phyloP scores from a whole-genome alignment of 805 yeast species.

The Kodamaea laetipori region DNA sequence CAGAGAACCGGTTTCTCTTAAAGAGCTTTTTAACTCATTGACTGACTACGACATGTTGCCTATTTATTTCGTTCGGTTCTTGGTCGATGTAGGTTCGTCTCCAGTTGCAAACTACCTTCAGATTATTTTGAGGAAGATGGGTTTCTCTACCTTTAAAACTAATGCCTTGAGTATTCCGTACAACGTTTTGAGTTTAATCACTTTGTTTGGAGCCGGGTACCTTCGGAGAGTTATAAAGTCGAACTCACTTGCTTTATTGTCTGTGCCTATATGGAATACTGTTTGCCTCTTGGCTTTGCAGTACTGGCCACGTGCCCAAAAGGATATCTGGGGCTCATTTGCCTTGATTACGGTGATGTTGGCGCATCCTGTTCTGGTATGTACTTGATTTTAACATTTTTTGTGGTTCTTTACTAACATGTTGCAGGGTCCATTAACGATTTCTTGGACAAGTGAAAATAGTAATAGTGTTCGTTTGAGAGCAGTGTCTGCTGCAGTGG shows the following conservation, averaged over 20 bases:
- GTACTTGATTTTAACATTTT: too few species aligned
- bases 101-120: conserved; percentile 20
- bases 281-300: conserved; percentile 29
- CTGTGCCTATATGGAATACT: conserved; percentile 22
- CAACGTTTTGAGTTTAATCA: conserved; percentile 26
- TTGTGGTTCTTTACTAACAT: too few species aligned
- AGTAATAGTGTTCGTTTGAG: conserved; percentile 62
- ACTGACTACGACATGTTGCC: conserved; percentile 33
- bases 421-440: too few species aligned
- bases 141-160: conserved; percentile 54
- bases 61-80: conserved; percentile 25
- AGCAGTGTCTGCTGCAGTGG: conserved; percentile 65
- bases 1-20: conserved; percentile 26
- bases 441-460: conserved; percentile 64
- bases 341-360: conserved; percentile 39
- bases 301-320: conserved; percentile 44
- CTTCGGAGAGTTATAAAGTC: conserved; percentile 26
- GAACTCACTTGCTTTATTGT: conserved; percentile 17
- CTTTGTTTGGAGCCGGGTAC: conserved; percentile 25
- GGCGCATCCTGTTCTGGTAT: too few species aligned
- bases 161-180: conserved; percentile 57
- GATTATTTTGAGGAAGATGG: conserved; percentile 31
- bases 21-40: conserved; percentile 22
- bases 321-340: conserved; percentile 44
- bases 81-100: conserved; percentile 22